phyloP scores from a whole-genome alignment of 768 basidiomycete species.

The Pleurotus cornucopiae region DNA sequence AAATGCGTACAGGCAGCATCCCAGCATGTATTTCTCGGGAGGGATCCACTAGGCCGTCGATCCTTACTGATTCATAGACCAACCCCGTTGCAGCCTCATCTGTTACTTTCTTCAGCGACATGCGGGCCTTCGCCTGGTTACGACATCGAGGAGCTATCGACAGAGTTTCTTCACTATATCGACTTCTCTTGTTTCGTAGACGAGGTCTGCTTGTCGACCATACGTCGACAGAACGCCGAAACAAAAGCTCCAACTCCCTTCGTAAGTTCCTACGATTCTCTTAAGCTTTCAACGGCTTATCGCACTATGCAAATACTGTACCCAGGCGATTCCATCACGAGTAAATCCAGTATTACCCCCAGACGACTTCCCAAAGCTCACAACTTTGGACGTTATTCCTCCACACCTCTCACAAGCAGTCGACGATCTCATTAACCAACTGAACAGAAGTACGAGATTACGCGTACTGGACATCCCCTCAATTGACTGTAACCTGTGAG shows the following conservation, averaged over 20 bases:
- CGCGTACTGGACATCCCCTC: slow-evolving; percentile 68
- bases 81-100: slow-evolving; percentile 38
- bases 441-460: slow-evolving; percentile 66
- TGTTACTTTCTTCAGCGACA: slow-evolving; percentile 68
- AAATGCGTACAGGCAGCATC: slow-evolving; percentile 30
- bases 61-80: slow-evolving; percentile 76
- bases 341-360: slow-evolving; percentile 50
- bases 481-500: too few species aligned
- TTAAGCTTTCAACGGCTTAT: too few species aligned
- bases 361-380: slow-evolving; percentile 28
- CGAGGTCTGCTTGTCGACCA: slow-evolving; percentile 10
- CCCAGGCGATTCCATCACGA: slow-evolving; percentile 37
- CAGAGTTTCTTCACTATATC: slow-evolving; percentile 52
- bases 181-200: slow-evolving; percentile 30
- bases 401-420: slow-evolving; percentile 36
- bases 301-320: background rate
- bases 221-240: background rate
- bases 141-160: slow-evolving; percentile 58
- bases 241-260: too few species aligned
- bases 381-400: slow-evolving; percentile 39
- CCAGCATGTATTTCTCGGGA: slow-evolving; percentile 59
- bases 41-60: slow-evolving; percentile 83
- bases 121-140: slow-evolving; percentile 40
- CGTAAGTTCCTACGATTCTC: too few species aligned
- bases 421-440: slow-evolving; percentile 45